Evolutionary conservation across 2,329 filamentous ascomycete species (phyloP), one percentile per base, ranked within the genome.

Genomic region (Cytospora schulzeri): DNA sequence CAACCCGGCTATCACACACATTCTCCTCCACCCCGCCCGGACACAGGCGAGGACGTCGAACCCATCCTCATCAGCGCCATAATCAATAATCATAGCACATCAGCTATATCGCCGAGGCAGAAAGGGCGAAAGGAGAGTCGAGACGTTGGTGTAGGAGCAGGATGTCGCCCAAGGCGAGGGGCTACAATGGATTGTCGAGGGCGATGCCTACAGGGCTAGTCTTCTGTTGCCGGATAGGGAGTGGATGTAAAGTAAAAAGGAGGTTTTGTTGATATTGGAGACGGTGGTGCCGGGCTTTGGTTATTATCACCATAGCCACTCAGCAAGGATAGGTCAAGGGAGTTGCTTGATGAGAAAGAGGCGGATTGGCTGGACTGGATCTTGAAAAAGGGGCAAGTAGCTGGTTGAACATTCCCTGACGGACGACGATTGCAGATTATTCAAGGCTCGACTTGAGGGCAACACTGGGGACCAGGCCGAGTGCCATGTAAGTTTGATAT

Each of bases 221-320:
- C 89, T 83, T 73, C 70, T 91, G 63, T 73, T 89, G 35, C 78
- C 81, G 1, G 69, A 74, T 52, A 63, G 57, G 9, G 80, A 82
- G 59, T 73, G 71, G 26, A 73, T 69, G 3, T 70, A 71, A 5
- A 71, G 69, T 29, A 76, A 74, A 45, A 78, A 76, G 45, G 79
- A 78, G 22, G 85, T 85, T 0, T 73, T 89, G 69, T 76, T 91
- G 75, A 90, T 91, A 65, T 86, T 83, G 56, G 87, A 91, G 78
- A 89, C 86, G 0, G 87, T 89, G 1, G 80, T 89, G 9, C 88
- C 88, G 0, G 88, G 88, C 0, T 91, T 91, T 70, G 87, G n/a
- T n/a, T n/a, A n/a, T n/a, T n/a, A n/a, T n/a, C n/a, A n/a, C n/a
- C n/a, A n/a, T n/a, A n/a, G n/a, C n/a, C n/a, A n/a, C n/a, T n/a